These are phyloP conservation scores for Punctularia strigosozonata DNA, from an alignment of 768 basidiomycete species.

Conservation along the genomic window DNA sequence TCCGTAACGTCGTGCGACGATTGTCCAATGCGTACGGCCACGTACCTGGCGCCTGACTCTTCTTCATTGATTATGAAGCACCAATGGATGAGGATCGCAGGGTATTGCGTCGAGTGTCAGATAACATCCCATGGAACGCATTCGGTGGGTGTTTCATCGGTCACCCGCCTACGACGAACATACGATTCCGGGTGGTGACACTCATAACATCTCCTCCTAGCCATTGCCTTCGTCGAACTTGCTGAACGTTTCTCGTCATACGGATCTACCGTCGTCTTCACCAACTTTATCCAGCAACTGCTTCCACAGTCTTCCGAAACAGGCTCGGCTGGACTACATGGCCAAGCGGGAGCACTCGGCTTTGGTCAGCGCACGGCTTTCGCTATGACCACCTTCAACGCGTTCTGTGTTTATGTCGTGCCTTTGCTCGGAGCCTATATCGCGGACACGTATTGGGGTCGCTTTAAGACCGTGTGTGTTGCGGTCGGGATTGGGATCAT, in stretches of 20 bases:
- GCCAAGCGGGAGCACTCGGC: conserved; percentile 12
- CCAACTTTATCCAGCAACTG: conserved; percentile 17
- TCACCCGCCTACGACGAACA: no score
- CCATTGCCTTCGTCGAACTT: conserved; percentile 56
- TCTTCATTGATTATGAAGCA: no score
- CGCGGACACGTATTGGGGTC: conserved; percentile 27
- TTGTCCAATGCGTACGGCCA: no score
- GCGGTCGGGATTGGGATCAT: conserved; percentile 21
- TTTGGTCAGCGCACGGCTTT: conserved; percentile 11
- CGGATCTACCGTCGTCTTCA: conserved; percentile 18
- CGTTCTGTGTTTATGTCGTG: conserved; percentile 16
- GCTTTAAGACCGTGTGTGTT: conserved; percentile 26
- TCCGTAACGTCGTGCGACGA: no score
- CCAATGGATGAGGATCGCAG: conserved; percentile 13
- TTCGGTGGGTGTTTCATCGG: no score
- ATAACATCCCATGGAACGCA: conserved; percentile 18
- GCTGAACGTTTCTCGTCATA: conserved; percentile 63
- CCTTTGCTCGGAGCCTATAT: conserved; percentile 28
- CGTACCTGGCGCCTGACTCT: no score
- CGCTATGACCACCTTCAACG: conserved; percentile 15
- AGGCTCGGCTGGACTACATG: no score
- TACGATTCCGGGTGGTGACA: no score
- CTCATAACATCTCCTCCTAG: no score
- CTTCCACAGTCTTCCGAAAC: conserved; percentile 11
- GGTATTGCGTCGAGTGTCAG: conserved; percentile 12